Evolutionary conservation across 257 asterid genomes (phyloP).

Genomic region (Solanum sparsipilum): DNA sequence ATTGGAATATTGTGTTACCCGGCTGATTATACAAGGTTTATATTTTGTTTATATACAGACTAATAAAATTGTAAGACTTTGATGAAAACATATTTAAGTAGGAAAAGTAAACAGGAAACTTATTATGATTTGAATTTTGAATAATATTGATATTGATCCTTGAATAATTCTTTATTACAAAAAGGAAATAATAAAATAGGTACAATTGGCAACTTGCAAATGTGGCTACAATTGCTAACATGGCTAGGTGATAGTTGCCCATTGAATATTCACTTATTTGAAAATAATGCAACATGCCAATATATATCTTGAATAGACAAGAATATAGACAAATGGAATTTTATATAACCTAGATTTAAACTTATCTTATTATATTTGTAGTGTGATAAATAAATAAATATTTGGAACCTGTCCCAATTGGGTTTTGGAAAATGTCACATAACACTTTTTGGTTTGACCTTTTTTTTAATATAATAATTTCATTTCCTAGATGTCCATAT

Average conservation of each 20-base stretch:
- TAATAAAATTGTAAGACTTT: neutral
- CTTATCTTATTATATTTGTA: neutral
- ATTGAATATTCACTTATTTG: neutral
- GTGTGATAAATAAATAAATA: neutral
- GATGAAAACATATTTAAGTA: neutral
- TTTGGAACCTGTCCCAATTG: neutral
- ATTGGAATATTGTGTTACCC: neutral
- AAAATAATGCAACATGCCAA: neutral
- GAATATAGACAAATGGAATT: neutral
- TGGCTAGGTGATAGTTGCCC: neutral
- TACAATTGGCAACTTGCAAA: neutral
- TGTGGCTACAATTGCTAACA: neutral
- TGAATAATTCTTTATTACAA: neutral
- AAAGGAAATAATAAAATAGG: neutral
- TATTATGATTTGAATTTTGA: neutral
- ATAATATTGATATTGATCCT: neutral
- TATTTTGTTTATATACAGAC: neutral
- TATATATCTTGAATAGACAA: neutral
- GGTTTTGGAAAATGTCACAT: neutral
- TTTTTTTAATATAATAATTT: no score
- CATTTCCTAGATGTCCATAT: neutral
- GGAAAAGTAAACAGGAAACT: neutral
- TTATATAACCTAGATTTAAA: neutral
- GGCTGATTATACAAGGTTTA: neutral
- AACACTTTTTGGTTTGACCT: neutral